Evolutionary conservation across 129 eudicot species (phyloP).

Genomic region (Flaveria linearis): DNA sequence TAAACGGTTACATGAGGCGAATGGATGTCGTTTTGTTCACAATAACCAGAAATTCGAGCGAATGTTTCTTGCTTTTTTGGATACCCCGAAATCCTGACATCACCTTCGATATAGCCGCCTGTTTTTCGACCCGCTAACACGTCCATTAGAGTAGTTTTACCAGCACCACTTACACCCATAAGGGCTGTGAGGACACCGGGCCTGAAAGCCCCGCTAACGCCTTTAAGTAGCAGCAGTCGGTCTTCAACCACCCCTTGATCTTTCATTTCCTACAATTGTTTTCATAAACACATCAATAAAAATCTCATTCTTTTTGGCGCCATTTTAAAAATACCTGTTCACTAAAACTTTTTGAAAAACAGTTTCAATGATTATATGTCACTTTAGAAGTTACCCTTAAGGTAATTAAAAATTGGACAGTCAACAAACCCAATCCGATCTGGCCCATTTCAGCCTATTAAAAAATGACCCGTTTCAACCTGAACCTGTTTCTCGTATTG

Average conservation of each 20-base stretch:
- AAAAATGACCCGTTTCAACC: not conserved
- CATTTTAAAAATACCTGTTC: not conserved
- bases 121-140: conserved; percentile 88
- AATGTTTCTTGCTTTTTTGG: conserved; percentile 89
- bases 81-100: conserved; percentile 73
- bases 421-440: not conserved
- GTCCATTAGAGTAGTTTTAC: conserved; percentile 92
- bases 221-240: conserved; percentile 63
- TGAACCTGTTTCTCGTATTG: not conserved
- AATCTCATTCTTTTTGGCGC: not conserved
- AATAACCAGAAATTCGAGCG: conserved; percentile 88
- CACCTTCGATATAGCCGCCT: conserved; percentile 77
- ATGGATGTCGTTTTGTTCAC: conserved; percentile 92
- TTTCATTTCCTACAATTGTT: conserved; percentile 73
- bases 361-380: too few relatives aligned
- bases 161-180: conserved; percentile 96
- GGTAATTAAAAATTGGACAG: not conserved
- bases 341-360: too few relatives aligned
- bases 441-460: not conserved
- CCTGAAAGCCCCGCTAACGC: conserved; percentile 80
- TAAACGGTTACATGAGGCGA: conserved; percentile 81
- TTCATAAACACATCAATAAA: conserved; percentile 4
- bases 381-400: not conserved
- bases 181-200: conserved; percentile 90
- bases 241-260: conserved; percentile 62